Evolutionary conservation across 345 rosid genomes (phyloP).

Genomic region (Clarkia xantiana): DNA sequence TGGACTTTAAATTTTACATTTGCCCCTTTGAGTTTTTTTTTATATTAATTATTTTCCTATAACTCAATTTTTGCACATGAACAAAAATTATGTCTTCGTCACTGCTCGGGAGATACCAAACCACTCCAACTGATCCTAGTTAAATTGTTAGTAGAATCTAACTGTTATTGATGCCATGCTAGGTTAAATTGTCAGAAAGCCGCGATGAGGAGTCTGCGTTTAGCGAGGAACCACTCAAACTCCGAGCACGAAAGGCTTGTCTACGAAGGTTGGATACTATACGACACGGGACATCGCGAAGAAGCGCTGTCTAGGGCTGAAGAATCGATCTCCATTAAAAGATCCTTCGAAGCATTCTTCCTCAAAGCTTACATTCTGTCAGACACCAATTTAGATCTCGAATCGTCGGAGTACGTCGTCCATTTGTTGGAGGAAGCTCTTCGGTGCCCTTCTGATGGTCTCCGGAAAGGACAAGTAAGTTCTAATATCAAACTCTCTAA

Average conservation of each 20-base stretch:
- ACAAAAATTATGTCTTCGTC: too few relatives aligned
- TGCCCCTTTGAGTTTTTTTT: too few relatives aligned
- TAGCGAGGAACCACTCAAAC: slow-evolving; percentile 78
- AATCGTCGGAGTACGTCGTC: slow-evolving; percentile 52
- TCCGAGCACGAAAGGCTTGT: slow-evolving; percentile 81
- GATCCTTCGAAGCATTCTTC: slow-evolving; percentile 96
- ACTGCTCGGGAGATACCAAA: too few relatives aligned
- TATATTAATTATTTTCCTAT: background rate
- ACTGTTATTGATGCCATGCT: background rate
- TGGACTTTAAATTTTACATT: too few relatives aligned
- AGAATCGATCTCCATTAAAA: slow-evolving; percentile 66
- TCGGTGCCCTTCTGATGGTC: slow-evolving; percentile 93
- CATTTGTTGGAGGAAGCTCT: slow-evolving; percentile 87
- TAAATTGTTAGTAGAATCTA: too few relatives aligned
- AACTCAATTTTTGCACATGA: too few relatives aligned
- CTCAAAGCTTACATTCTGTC: slow-evolving; percentile 90
- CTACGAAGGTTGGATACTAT: slow-evolving; percentile 91
- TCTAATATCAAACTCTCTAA: slow-evolving; percentile 1
- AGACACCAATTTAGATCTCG: slow-evolving; percentile 50
- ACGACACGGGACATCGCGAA: slow-evolving; percentile 87
- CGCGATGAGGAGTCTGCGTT: slow-evolving; percentile 75
- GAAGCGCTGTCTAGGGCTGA: slow-evolving; percentile 92
- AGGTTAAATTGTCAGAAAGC: slow-evolving; percentile 92
- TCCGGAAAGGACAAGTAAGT: slow-evolving; percentile 94
- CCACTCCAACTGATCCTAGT: too few relatives aligned